Base-by-base conservation (phyloP, 1,284 basidiomycete species). In the Fomitopsis betulina region DNA sequence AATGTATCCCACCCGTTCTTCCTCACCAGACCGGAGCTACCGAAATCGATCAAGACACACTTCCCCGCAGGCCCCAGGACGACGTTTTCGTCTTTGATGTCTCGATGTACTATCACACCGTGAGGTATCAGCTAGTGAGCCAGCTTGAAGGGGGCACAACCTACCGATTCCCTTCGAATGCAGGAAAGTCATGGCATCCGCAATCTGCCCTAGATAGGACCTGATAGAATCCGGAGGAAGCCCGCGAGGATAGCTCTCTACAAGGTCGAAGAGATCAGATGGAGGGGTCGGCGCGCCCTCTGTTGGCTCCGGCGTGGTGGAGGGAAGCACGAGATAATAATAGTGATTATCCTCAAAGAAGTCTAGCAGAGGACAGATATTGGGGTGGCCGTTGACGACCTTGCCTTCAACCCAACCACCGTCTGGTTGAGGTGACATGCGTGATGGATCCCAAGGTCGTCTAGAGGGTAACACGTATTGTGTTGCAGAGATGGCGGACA, bases 61-160 rank as follows among this genome's bases (percentile, higher is more conserved):
- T 86, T 81, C 37, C 86, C 89, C 60, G 79, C 73, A 45, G 82
- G 79, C 5, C 89, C 90, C 50, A 93, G 79, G 32, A 93, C 86
- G 39, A 99, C 94, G 71, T 99, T 99, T 74, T 99, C 96, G 69
- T 99, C 96, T 75, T 99, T 99, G 74, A 99, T 88, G 70, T 99
- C 97, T 60, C 96, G 93, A 75, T 99, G 96, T 7, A 99, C 96
- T 85, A 43, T 35, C 58, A n/a, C 57, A 23, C 40, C 33, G 54
- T 56, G 25, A 55, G 38, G 21, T 38, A 55, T 55, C 52, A 53
- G 61, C 38, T 25, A 32, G 35, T 27, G 25, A 21, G 39, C 37
- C 6, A 25, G 9, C 15, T 35, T 19, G 53, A 30, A 57, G 40
- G 57, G 52, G 38, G 33, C 37, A 25, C 10, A 37, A 69, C 84